Conservation (phyloP, 2,329 filamentous ascomycete species). For the Paraphoma sp. region DNA sequence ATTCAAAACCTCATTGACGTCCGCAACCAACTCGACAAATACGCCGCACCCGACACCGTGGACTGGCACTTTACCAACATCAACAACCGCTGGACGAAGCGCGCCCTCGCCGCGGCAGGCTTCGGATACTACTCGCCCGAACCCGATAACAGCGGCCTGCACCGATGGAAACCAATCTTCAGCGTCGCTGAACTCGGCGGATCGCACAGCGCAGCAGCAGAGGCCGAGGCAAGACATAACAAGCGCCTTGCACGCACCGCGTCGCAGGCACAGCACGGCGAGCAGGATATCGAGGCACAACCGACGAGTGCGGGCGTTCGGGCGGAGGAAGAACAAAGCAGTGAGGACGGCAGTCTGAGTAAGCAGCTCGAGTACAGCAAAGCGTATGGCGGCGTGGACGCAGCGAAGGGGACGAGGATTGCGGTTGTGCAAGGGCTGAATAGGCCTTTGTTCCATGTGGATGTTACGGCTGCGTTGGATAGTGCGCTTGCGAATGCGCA, state of each 20-base stretch:
- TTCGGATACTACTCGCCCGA: conserved; percentile 79
- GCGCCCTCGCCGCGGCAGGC: conserved; percentile 84
- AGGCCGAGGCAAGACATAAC: conserved; percentile 71
- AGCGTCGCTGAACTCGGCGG: conserved; percentile 89
- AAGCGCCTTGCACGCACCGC: conserved; percentile 42
- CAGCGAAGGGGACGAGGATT: conserved; percentile 23
- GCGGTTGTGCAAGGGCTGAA: conserved; percentile 83
- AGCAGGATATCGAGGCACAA: conserved; percentile 21
- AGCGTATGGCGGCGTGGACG: conserved; percentile 45
- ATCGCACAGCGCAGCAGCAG: conserved; percentile 71
- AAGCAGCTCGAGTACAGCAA: conserved; percentile 40
- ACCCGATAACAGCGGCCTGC: conserved; percentile 59
- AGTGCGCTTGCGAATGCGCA: conserved; percentile 81
- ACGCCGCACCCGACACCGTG: conserved; percentile 79
- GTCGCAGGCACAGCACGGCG: conserved; percentile 55
- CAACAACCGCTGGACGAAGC: conserved; percentile 94
- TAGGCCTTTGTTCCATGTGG: conserved; percentile 92
- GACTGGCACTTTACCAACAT: conserved; percentile 96
- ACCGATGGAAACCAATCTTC: conserved; percentile 91
- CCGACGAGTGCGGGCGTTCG: conserved; percentile 20
- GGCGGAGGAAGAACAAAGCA: conserved; percentile 14
- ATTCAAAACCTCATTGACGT: conserved; percentile 94
- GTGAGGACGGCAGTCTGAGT: conserved; percentile 37
- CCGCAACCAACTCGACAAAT: conserved; percentile 92
- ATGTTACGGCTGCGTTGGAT: conserved; percentile 89